Conservation (phyloP, 2,329 filamentous ascomycete genomes). For the Pseudofabraea citricarpa region DNA sequence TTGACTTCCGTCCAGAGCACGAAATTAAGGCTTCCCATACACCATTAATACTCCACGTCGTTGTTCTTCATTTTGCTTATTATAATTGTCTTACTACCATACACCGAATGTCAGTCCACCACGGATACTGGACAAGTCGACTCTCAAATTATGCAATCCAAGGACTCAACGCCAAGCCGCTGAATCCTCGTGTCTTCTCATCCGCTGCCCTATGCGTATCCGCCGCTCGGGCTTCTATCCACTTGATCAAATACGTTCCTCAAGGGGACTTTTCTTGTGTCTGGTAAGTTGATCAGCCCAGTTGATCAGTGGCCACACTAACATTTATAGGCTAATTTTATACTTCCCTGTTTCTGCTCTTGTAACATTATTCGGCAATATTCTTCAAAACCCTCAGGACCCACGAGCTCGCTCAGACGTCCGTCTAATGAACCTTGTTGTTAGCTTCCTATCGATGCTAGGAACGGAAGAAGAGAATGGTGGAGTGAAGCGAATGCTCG, state of each 20-base stretch:
- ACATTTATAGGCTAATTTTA: conserved; percentile 65
- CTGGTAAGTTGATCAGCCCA: conserved; percentile 56
- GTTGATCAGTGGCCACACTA: conserved; percentile 18
- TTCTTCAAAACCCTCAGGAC: conserved; percentile 91
- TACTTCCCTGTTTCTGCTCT: conserved; percentile 96
- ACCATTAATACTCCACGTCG: conserved; percentile 88
- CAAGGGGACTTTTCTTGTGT: conserved; percentile 93
- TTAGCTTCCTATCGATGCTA: conserved; percentile 84
- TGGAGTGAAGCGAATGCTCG: conserved; percentile 89
- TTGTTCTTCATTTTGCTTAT: conserved; percentile 92
- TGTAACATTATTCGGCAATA: conserved; percentile 93
- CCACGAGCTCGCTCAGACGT: conserved; percentile 83
- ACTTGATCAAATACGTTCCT: conserved; percentile 91
- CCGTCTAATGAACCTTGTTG: conserved; percentile 86
- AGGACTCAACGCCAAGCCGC: conserved; percentile 80
- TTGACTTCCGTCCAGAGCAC: conserved; percentile 95
- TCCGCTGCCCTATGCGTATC: conserved; percentile 90
- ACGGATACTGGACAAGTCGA: conserved; percentile 96
- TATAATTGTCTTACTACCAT: conserved; percentile 98
- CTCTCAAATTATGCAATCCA: conserved; percentile 94
- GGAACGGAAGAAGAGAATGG: conserved; percentile 87
- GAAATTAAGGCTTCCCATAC: conserved; percentile 93
- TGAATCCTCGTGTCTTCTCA: conserved; percentile 92
- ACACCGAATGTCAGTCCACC: conserved; percentile 96
- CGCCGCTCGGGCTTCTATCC: conserved; percentile 87